phyloP scores from a whole-genome alignment of 176 grass and related monocot genomes.

The Carex scoparia region DNA sequence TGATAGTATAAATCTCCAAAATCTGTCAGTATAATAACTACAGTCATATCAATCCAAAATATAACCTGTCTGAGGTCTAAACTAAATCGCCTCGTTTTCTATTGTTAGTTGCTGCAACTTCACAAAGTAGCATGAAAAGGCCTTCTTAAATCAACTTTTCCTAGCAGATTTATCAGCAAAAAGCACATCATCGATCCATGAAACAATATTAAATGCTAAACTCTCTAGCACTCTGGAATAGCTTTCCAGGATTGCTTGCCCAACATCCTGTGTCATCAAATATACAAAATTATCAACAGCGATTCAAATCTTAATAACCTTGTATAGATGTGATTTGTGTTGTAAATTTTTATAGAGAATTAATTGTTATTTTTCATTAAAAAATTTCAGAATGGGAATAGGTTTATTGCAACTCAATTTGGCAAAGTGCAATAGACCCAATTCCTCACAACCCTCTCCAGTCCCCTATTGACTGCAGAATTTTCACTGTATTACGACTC shows the following conservation, averaged over 20 bases:
- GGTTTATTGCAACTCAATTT: neutral
- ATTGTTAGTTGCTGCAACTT: conserved; percentile 18
- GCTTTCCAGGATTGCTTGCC: conserved; percentile 92
- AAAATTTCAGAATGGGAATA: neutral
- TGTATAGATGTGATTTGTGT: neutral
- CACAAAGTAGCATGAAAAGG: neutral
- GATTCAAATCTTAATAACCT: neutral
- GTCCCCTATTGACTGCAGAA: neutral
- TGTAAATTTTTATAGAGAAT: neutral
- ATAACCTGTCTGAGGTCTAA: conserved; percentile 16
- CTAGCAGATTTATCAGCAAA: conserved; percentile 58
- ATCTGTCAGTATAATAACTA: conserved; percentile 4
- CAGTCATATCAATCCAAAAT: conserved; percentile 11
- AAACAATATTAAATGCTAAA: conserved; percentile 85
- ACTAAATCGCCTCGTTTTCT: conserved; percentile 25
- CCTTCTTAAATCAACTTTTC: conserved; percentile 23
- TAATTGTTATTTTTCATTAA: no score
- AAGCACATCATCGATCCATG: conserved; percentile 88
- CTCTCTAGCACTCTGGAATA: conserved; percentile 97
- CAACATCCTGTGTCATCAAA: conserved; percentile 56
- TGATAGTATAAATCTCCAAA: conserved; percentile 7
- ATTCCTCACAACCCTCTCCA: neutral
- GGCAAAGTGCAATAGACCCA: neutral
- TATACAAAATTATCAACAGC: neutral
- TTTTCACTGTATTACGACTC: neutral